Evolutionary conservation across 2,329 filamentous ascomycete genomes (phyloP), one percentile per base, ranked within the genome.

Genomic region (Iodosphaeria phyllophila): DNA sequence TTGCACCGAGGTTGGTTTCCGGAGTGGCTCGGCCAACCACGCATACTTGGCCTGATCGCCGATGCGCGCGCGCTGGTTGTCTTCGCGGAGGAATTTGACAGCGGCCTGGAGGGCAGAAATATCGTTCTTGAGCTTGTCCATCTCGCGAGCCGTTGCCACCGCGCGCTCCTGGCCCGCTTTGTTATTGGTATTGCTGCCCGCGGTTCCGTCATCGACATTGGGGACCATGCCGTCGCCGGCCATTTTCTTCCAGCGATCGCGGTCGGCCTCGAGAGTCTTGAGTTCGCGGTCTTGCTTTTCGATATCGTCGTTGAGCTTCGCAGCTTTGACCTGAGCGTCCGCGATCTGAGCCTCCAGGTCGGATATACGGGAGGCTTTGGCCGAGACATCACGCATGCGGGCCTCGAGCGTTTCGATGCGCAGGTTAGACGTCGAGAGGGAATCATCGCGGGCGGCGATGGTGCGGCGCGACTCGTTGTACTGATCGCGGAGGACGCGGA

Each of bases 361-460:
- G 12, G 57, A 56, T 35, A 82, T 77, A 26, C 62, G 63, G 25
- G 71, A 67, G 9, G 77, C 69, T 49, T 86, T 84, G 43, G 76
- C 71, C 34, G 72, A 70, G 5, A 79, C 78, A 41, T 91, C 83
- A 29, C 74, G 71, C 73, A 89, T 84, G 29, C 80, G 65, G 6
- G 79, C 78, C 47, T 92, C 79, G 18, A 95, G 69, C 20, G 89
- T 79, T 49, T 93, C 86, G 36, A 93, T 92, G 48, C 89, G 84
- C 36, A 93, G 75, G n/a, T 74, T 67, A 13, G 79, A 65, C 30
- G 91, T 86, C 46, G 91, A 83, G 26, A 92, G 67, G 18, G 74
- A 73, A 44, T 84, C 78, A 35, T 92, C 80, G 32, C 74, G 72
- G 33, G 74, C 64, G 2, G 74, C 70, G 29, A 82, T 62, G 4